Evolutionary conservation across 1,284 basidiomycete genomes (phyloP), one percentile per base, ranked within the genome.

Genomic region (Xerocomus minutiporus): DNA sequence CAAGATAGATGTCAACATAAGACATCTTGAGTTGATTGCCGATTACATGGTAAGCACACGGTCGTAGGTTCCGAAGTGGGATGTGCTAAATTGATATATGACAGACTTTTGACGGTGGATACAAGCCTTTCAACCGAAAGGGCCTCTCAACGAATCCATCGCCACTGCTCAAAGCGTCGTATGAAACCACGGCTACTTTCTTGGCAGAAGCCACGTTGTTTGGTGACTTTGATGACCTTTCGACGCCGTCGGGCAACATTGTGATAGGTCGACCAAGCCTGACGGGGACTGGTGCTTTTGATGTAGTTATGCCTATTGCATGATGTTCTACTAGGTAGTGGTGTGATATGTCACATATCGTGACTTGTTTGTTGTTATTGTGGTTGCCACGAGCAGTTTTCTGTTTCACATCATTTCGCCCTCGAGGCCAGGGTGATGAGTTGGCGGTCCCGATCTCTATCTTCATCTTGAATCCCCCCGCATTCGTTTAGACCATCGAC

Each of bases 151-250:
- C 88, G 52, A 92, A 93, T 69, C 85, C 92, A 8, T 97, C 94
- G 26, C 93, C 96, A 4, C 78, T 99, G 45, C 83, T 98, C 56
- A 99, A 99, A 73, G 96, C 97, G 2, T 95, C 92, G 6, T 99
- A 91, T 72, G 97, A 99, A 75, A 98, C 94, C 9, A 99, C 97
- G 0, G 92, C 91, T n/a, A 81, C 87, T 1, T 97, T 99, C 79
- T 73, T 99, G 61, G 92, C 93, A 9, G 94, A 97, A 57, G 95
- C 96, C 13, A 93, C 94, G 0, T 73, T 99, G 51, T 86, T 90
- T 69, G 96, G 96, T 36, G 96, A 99, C 73, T 95, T 88, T 70
- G 96, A 99, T 68, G 88, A 94, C 67, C 75, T 98, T 59, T 83
- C 84, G 32, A 88, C 86, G 25, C 96, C 95, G 0, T 92, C 91